Percentiles rank a stretch among this genome's conserved stretches.
Evolutionary conservation across 2,329 filamentous ascomycete species (phyloP).

Genomic region (Thielaviopsis punctulata): DNA sequence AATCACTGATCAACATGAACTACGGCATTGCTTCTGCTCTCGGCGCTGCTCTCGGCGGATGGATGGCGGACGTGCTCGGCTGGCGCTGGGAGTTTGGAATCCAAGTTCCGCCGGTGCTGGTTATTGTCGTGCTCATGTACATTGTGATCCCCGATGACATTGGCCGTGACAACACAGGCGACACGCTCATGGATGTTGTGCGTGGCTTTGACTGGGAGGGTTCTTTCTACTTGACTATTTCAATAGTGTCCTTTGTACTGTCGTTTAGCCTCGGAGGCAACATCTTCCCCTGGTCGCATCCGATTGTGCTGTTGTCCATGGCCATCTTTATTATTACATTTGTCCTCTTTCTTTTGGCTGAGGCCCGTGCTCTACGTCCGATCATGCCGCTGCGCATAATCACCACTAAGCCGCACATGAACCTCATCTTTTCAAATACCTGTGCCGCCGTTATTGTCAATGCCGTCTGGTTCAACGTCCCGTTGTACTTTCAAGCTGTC

Average conservation of each 20-base stretch:
- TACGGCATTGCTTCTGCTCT: constrained; percentile 41
- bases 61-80: constrained; percentile 51
- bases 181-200: constrained; percentile 30
- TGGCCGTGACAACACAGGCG: constrained; percentile 29
- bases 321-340: constrained; percentile 29
- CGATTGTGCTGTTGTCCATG: constrained; percentile 36
- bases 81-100: constrained; percentile 59
- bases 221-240: constrained; percentile 33
- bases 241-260: constrained; percentile 40
- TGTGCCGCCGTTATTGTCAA: constrained; percentile 34
- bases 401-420: constrained; percentile 26
- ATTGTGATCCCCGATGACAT: constrained; percentile 34
- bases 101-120: constrained; percentile 34
- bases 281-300: constrained; percentile 42
- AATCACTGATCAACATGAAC: constrained; percentile 51
- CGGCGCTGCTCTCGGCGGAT: constrained; percentile 52
- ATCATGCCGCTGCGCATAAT: constrained; percentile 44
- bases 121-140: constrained; percentile 28
- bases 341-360: constrained; percentile 34
- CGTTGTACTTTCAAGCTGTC: constrained; percentile 62
- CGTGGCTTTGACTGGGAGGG: constrained; percentile 39
- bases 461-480: constrained; percentile 45
- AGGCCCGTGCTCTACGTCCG: constrained; percentile 32
- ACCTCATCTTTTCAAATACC: constrained; percentile 39
- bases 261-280: constrained; percentile 49